A percentile compares a stretch with the other conserved stretches of the same genome.
These are phyloP conservation scores for Erodium maritimum DNA, from an alignment of 345 rosid species.

Conservation along the genomic window DNA sequence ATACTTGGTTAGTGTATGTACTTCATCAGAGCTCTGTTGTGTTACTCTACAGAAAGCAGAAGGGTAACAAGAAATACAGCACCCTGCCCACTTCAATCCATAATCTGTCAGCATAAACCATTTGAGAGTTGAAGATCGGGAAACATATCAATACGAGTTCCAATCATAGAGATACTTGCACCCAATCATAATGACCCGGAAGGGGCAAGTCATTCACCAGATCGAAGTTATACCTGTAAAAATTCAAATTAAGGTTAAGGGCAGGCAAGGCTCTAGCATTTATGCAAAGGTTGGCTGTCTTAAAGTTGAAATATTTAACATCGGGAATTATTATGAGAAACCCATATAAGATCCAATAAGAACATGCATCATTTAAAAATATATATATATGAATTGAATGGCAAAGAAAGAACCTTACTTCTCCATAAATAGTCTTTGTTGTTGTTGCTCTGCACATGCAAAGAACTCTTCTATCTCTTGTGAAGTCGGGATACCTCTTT, in stretches of 20 bases:
- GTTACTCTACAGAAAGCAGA: background rate
- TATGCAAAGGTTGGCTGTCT: background rate
- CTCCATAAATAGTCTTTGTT: conserved; percentile 37
- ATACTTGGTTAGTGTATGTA: background rate
- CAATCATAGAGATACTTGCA: conserved; percentile 35
- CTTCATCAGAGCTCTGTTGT: background rate
- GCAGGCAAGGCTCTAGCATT: background rate
- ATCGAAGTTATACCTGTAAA: conserved; percentile 61
- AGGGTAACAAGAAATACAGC: no score
- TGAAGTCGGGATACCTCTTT: conserved; percentile 28
- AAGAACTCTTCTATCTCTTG: conserved; percentile 70
- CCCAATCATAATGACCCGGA: conserved; percentile 74
- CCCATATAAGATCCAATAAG: background rate
- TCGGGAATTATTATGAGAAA: background rate
- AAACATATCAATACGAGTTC: background rate
- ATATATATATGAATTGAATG: background rate
- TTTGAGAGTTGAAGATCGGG: background rate
- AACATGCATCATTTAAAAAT: no score
- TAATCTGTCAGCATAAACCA: no score
- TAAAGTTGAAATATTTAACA: background rate
- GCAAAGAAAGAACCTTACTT: conserved; percentile 27
- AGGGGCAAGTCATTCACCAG: conserved; percentile 50
- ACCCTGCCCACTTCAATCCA: no score
- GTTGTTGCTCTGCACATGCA: conserved; percentile 43
- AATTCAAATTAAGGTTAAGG: background rate